Conservation (phyloP, 2,329 filamentous ascomycete species). For the Talaromyces pinophilus region DNA sequence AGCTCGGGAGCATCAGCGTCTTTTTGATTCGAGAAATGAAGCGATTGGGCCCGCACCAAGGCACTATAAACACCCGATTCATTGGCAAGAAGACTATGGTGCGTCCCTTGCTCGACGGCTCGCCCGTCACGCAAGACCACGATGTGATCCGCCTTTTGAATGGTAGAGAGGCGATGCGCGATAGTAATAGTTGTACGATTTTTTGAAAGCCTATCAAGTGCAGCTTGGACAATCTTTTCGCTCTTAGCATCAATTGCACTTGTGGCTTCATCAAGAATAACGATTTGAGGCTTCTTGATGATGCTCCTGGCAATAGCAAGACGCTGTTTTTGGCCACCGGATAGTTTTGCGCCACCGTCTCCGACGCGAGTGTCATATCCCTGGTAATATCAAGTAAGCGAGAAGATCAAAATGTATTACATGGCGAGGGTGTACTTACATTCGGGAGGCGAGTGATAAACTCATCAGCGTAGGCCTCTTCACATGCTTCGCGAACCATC, state of each 20-base stretch:
- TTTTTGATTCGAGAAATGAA: conserved; percentile 24
- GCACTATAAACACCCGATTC: conserved; percentile 65
- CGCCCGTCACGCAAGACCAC: conserved; percentile 71
- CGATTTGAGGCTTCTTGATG: conserved; percentile 72
- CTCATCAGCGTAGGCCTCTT: conserved; percentile 68
- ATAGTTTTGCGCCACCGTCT: conserved; percentile 66
- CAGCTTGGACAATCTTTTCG: conserved; percentile 67
- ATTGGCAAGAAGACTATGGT: conserved; percentile 66
- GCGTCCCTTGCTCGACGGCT: conserved; percentile 73
- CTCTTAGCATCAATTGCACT: conserved; percentile 78
- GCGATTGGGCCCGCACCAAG: conserved; percentile 57
- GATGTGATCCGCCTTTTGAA: conserved; percentile 76
- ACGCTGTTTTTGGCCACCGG: conserved; percentile 82
- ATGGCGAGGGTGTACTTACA: conserved; percentile 21
- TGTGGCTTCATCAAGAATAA: conserved; percentile 87
- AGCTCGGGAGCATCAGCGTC: not conserved
- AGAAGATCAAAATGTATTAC: conserved; percentile 69
- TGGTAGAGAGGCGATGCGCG: conserved; percentile 76
- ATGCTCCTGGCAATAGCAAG: conserved; percentile 77
- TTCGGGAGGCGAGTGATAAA: conserved; percentile 65
- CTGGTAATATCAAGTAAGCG: conserved; percentile 58
- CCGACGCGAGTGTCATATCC: conserved; percentile 74
- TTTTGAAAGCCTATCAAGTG: conserved; percentile 72
- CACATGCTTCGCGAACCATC: conserved; percentile 63
- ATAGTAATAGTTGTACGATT: conserved; percentile 90